Evolutionary conservation across 139 green algal species (phyloP).

Genomic region (Asterochloris sp.): DNA sequence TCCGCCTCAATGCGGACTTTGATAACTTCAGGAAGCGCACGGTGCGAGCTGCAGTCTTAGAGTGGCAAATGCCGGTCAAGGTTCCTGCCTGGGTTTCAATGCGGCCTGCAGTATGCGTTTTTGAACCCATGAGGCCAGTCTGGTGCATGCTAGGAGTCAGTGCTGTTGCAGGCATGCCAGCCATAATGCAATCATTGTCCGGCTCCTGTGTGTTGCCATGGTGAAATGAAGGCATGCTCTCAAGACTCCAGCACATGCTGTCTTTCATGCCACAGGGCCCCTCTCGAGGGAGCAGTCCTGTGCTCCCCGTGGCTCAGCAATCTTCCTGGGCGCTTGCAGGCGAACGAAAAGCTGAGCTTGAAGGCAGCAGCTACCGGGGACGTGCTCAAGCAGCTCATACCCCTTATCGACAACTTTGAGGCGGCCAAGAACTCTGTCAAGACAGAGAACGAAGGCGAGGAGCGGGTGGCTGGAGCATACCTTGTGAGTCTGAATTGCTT

Average conservation of each 20-base stretch:
- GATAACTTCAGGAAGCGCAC: slow-evolving; percentile 98
- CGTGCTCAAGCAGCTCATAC: slow-evolving; percentile 74
- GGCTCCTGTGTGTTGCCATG: too few species aligned
- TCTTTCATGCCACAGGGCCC: too few species aligned
- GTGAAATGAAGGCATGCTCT: too few species aligned
- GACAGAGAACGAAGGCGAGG: slow-evolving; percentile 84
- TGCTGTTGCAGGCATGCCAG: too few species aligned
- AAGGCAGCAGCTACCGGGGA: slow-evolving; percentile 56
- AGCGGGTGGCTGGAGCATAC: slow-evolving; percentile 90
- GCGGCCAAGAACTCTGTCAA: slow-evolving; percentile 79
- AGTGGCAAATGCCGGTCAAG: not conserved
- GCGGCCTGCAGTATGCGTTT: too few species aligned
- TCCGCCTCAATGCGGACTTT: slow-evolving; percentile 95
- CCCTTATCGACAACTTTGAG: slow-evolving; percentile 97
- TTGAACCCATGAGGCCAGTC: too few species aligned
- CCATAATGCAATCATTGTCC: too few species aligned
- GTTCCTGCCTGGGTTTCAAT: too few species aligned
- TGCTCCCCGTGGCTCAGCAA: too few species aligned
- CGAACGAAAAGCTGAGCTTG: slow-evolving; percentile 73
- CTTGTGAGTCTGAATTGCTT: slow-evolving; percentile 44
- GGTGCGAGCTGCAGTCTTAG: not conserved
- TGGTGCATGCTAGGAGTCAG: too few species aligned
- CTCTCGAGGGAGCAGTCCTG: too few species aligned
- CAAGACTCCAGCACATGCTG: too few species aligned
- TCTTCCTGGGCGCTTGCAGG: slow-evolving; percentile 28